phyloP scores from a whole-genome alignment of 805 yeast species.

The Candida ulmi region DNA sequence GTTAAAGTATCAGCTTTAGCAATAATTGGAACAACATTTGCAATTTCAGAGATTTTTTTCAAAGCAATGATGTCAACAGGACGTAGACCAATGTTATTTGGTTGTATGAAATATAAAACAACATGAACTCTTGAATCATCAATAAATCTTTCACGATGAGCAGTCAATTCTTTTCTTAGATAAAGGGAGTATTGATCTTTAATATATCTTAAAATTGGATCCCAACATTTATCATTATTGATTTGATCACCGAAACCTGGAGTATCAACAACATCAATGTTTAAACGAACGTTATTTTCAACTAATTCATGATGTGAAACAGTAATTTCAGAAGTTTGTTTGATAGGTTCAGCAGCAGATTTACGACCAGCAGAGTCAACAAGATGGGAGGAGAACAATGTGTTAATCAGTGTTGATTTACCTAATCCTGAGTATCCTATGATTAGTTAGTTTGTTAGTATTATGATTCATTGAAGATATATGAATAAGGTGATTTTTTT shows the following conservation, averaged over 20 bases:
- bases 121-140: slow-evolving; percentile 92
- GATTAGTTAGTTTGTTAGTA: not conserved
- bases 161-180: slow-evolving; percentile 89
- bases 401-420: slow-evolving; percentile 86
- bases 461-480: not conserved
- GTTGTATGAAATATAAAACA: slow-evolving; percentile 84
- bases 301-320: slow-evolving; percentile 62
- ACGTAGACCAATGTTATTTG: slow-evolving; percentile 80
- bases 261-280: slow-evolving; percentile 87
- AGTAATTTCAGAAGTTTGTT: slow-evolving; percentile 81
- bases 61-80: slow-evolving; percentile 79
- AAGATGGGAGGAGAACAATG: slow-evolving; percentile 80
- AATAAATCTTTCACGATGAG: slow-evolving; percentile 79
- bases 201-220: slow-evolving; percentile 87
- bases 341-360: slow-evolving; percentile 61
- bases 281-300: slow-evolving; percentile 85
- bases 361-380: slow-evolving; percentile 71
- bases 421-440: slow-evolving; percentile 77
- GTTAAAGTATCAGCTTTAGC: slow-evolving; percentile 93
- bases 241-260: slow-evolving; percentile 98
- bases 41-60: slow-evolving; percentile 79
- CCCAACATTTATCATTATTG: slow-evolving; percentile 95
- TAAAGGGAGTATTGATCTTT: slow-evolving; percentile 92
- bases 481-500: no score
- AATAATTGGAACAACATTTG: slow-evolving; percentile 92